Base-by-base conservation (phyloP, 2,329 filamentous ascomycete genomes). In the Fusarium fracticaudum region DNA sequence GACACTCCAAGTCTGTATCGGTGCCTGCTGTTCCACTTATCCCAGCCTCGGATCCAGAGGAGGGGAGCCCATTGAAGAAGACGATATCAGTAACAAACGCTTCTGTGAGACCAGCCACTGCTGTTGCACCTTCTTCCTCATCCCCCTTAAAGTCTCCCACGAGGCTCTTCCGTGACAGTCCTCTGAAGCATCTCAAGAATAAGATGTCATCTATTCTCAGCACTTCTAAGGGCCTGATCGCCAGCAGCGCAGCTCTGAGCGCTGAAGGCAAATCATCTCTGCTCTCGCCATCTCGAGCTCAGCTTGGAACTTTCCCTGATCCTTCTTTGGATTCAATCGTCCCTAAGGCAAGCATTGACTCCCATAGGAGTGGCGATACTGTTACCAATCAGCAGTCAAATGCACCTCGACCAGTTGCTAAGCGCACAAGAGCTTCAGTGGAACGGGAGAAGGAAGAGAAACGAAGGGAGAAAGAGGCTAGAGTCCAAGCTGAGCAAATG, bases 171-270 rank as follows among this genome's bases (percentile, higher is more conserved):
- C 86, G 87, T 13, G 95, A 97, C 75, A 96, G 93, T 67, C 94
- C 94, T 10, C 83, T 98, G 67, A 98, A 95, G 82, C 94, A 96
- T 59, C 95, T 96, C 35, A 98, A 98, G 84, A 94, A 93, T 79
- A 97, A 95, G 80, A 87, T 98, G 54, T 97, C 96, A 53, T 97
- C 95, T 15, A 95, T 98, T 68, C 86, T 98, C 77, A 95, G 95
- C 83, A 93, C 92, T 63, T 96, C 95, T 8, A 96, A 93, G 81
- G 94, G 92, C 20, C 89, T 98, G 55, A 92, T 98, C 72, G 94
- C 92, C 24, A 97, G 93, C 75, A 96, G 90, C 75, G 90, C 90
- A 6, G 89, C 87, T 22, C 83, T 89, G 43, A 91, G 89, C 75
- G 90, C 90, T 1, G 90, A 92, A 74, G 88, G 88, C 13, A 92